Base-by-base conservation (phyloP, 2,329 filamentous ascomycete genomes). In the Colletotrichum simmondsii region DNA sequence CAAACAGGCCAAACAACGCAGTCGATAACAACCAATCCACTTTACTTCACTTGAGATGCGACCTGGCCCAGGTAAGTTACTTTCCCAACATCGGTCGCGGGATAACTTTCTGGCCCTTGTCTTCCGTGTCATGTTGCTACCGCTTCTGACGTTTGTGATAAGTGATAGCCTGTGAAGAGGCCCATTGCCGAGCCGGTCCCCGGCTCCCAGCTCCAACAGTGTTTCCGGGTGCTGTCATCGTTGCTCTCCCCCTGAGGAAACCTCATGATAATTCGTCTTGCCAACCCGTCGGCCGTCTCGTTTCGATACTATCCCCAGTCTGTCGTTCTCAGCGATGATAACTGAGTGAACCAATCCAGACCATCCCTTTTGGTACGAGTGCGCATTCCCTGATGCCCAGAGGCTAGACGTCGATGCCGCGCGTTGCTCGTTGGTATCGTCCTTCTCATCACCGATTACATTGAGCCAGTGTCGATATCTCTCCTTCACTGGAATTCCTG, bases 1-100 rank as follows among this genome's bases (percentile, higher is more conserved):
- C 75, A 81, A 80, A 81, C 80, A 69, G 71, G 74, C 61, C 76
- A 78, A 52, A 72, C 30, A 37, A 32, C 58, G 65, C 65, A 42
- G 37, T 37, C 11, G 54, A 28, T 22, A 32, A 26, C 12, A 19
- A 28, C 8, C 16, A 26, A 37, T 22, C 68, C 62, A 66, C 56
- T 56, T 59, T 26, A n/a, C 28, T 30, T 32, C 24, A 56, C n/a
- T 22, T 26, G 22, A 32, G 22, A 22, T 32, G 30, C n/a, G 52
- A 46, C 46, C 28, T 30, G 35, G 42, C 24, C 49, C 10, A 19
- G 37, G 6, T 22, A n/a, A 10, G 46, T 42, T 54, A 22, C 16
- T 53, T 30, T 30, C 19, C 8, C 46, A 59, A 59, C 54, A 10
- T 59, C 64, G 53, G 30, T 19, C 54, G 19, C 37, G 16, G 19